A percentile compares a stretch with the other conserved stretches of the same genome.
These are phyloP conservation scores for Fusarium citri DNA, from an alignment of 2,329 filamentous ascomycete genomes.

Conservation along the genomic window DNA sequence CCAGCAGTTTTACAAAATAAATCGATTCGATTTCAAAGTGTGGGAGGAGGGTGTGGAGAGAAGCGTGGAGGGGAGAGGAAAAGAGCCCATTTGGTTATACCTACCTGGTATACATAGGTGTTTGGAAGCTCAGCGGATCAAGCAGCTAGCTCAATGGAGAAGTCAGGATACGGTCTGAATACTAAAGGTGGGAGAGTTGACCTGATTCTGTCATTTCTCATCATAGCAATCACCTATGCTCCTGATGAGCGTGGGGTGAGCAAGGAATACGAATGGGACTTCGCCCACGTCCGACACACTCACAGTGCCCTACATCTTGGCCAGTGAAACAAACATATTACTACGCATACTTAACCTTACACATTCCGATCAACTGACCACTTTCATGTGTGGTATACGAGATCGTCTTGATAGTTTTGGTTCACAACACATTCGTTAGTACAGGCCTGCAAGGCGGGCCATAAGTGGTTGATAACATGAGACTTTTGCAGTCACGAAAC, in stretches of 20 bases:
- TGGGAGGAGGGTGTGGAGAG: constrained; percentile 34
- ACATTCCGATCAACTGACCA: constrained; percentile 29
- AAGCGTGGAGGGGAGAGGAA: not conserved
- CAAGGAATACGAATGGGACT: not conserved
- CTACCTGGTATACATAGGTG: not conserved
- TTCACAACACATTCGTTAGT: not conserved
- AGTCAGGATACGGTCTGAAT: not conserved
- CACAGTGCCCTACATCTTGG: not conserved
- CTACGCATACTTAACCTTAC: constrained; percentile 11
- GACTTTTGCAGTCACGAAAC: constrained; percentile 4
- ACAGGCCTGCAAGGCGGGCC: not conserved
- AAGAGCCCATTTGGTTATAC: constrained; percentile 16
- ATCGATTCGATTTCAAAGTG: not conserved
- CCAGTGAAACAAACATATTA: constrained; percentile 7
- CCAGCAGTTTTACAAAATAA: constrained; percentile 2
- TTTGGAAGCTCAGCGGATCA: constrained; percentile 25
- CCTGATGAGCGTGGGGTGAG: constrained; percentile 14
- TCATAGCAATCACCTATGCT: constrained; percentile 1
- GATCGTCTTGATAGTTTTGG: not conserved
- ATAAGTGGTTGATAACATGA: not conserved
- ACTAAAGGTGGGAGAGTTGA: not conserved
- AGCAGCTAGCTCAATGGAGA: constrained; percentile 18
- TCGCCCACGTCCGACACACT: not conserved
- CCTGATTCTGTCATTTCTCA: constrained; percentile 3
- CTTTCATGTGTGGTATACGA: constrained; percentile 3